Evolutionary conservation across 352 stramenopile species (phyloP), one percentile per base, ranked within the genome.

Genomic region (Pythium dissotocum): DNA sequence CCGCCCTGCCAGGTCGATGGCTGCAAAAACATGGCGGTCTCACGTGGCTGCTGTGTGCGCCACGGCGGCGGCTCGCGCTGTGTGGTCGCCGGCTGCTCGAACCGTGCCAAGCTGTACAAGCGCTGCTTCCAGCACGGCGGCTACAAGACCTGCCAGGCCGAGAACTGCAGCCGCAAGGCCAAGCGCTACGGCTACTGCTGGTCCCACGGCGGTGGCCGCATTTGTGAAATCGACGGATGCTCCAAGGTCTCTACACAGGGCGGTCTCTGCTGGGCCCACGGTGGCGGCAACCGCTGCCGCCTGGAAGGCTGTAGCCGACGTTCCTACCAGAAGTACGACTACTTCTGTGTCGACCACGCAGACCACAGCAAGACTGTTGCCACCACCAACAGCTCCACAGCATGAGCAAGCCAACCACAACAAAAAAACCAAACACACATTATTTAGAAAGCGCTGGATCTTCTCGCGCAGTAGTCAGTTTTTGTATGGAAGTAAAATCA

Each of bases 171-270:
- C 60, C 80, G 78, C 67, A 90, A 90, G 56, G 83, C 86, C 69
- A 92, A 92, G 70, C 84, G 83, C n/a, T 90, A 90, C 68, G 86
- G 86, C 57, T 83, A 89, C 70, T 94, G 86, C 75, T 92, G 84
- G 79, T 90, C 86, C 24, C 86, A 94, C 40, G 85, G 85, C 55
- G 87, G 87, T 58, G 87, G 84, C 44, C 78, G 77, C 61, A 89
- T 91, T 65, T 94, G 87, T 64, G 79, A 80, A 42, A 53, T 74
- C 21, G 73, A 77, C 6, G 75, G 71, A 12, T 94, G 86, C 70
- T 61, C 70, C 65, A 92, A 91, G 58, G 83, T 90, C 24, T 83
- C 84, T 21, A 83, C 82, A 0, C 82, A 90, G 26, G 80, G 83
- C 38, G 86, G 86, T 0, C 77, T 85, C 6, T 94, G 86, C 72